Conservation (phyloP, 495 filamentous ascomycete species). For the Trichoderma orchidacearum region DNA sequence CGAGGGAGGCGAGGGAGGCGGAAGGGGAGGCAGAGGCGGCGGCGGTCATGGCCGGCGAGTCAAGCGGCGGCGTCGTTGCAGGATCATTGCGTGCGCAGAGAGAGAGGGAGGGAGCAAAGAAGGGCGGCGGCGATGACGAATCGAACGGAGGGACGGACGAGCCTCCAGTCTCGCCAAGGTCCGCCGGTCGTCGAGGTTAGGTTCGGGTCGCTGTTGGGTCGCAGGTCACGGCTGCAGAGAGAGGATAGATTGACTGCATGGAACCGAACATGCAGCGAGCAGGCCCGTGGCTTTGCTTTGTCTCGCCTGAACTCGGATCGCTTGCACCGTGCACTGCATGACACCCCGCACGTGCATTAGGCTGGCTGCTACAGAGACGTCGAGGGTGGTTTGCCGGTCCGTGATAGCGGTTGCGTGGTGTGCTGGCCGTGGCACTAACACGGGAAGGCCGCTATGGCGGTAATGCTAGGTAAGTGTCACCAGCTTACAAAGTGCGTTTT, state of each 20-base stretch:
- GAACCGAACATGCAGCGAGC: too few species aligned
- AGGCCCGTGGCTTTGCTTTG: background rate
- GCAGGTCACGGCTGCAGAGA: background rate
- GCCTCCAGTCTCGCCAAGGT: background rate
- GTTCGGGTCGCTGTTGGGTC: background rate
- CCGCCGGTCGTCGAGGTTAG: background rate
- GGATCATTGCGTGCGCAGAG: background rate
- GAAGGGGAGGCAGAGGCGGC: constrained; percentile 8
- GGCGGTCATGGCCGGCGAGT: constrained; percentile 8
- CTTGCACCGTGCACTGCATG: background rate
- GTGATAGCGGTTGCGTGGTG: too few species aligned
- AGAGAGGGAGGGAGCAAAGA: background rate
- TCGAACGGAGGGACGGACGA: too few species aligned
- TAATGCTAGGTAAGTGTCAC: too few species aligned
- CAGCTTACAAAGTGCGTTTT: too few species aligned
- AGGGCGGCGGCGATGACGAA: too few species aligned
- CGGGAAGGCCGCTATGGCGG: too few species aligned
- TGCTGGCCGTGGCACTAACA: too few species aligned
- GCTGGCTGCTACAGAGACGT: background rate
- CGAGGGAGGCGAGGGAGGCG: constrained; percentile 11
- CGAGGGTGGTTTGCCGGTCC: background rate
- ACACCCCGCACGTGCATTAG: background rate
- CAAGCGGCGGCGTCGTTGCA: background rate
- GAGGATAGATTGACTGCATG: too few species aligned
- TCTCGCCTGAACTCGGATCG: background rate